Evolutionary conservation across 2,329 filamentous ascomycete species (phyloP).

Genomic region (Aspergillus ruber): DNA sequence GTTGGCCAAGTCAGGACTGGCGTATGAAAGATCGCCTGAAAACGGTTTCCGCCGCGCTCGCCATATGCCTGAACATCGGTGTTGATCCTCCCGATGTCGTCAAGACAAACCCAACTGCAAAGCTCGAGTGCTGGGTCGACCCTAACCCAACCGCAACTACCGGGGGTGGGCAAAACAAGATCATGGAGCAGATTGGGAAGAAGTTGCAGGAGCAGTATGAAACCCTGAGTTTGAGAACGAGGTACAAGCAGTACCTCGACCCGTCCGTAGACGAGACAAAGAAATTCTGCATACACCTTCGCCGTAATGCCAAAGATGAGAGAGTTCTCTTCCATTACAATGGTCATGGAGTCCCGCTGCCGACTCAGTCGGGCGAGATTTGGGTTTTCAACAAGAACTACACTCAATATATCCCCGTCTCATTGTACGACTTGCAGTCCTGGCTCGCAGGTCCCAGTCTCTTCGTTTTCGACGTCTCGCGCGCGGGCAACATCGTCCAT

Average conservation of each 20-base stretch:
- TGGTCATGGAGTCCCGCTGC: constrained; percentile 92
- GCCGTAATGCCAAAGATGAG: constrained; percentile 91
- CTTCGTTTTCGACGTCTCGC: constrained; percentile 96
- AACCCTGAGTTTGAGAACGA: constrained; percentile 85
- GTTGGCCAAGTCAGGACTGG: constrained; percentile 75
- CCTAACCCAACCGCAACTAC: constrained; percentile 80
- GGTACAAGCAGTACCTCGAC: constrained; percentile 95
- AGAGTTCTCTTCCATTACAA: constrained; percentile 98
- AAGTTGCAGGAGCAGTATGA: constrained; percentile 95
- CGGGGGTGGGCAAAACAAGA: constrained; percentile 66
- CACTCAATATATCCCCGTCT: constrained; percentile 96
- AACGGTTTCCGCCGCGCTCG: constrained; percentile 89
- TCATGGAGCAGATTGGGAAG: constrained; percentile 91
- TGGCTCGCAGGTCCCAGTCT: constrained; percentile 95
- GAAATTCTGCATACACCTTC: constrained; percentile 85
- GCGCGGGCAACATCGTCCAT: constrained; percentile 88
- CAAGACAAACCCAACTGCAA: constrained; percentile 88
- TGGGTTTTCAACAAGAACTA: constrained; percentile 99
- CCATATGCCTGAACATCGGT: constrained; percentile 92
- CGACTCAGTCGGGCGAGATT: constrained; percentile 90
- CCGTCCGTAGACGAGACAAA: constrained; percentile 96
- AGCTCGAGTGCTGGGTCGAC: constrained; percentile 95
- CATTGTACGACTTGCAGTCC: constrained; percentile 86
- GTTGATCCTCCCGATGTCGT: constrained; percentile 96
- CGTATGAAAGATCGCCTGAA: constrained; percentile 94